These are phyloP conservation scores for Rhizopogon rudus DNA, from an alignment of 768 basidiomycete species.

Conservation along the genomic window DNA sequence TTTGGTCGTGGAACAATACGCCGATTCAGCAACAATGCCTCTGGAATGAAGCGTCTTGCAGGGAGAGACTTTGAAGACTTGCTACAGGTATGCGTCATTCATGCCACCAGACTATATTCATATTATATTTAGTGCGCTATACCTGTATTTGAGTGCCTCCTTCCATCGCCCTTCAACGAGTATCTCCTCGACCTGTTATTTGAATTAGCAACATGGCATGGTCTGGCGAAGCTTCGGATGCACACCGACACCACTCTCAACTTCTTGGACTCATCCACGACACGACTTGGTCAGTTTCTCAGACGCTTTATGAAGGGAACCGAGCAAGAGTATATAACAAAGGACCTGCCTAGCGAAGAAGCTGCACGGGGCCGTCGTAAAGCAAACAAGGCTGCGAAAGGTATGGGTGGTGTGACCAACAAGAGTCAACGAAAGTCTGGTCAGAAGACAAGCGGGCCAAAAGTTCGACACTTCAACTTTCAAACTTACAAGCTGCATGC, in stretches of 20 bases:
- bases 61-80: slow-evolving; percentile 10
- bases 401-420: too few relatives aligned
- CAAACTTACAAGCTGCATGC: slow-evolving; percentile 8
- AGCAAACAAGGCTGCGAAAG: background rate
- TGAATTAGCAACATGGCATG: slow-evolving; percentile 15
- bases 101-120: too few relatives aligned
- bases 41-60: slow-evolving; percentile 12
- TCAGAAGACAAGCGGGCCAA: background rate
- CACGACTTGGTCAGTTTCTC: slow-evolving; percentile 10
- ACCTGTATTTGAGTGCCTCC: slow-evolving; percentile 33
- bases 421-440: too few relatives aligned
- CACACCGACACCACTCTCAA: slow-evolving; percentile 11
- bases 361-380: slow-evolving; percentile 20
- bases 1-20: slow-evolving; percentile 6
- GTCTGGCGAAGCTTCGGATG: slow-evolving; percentile 9
- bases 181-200: background rate
- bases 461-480: slow-evolving; percentile 3
- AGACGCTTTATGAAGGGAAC: background rate
- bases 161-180: slow-evolving; percentile 5
- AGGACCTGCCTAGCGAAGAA: slow-evolving; percentile 34
- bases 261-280: slow-evolving; percentile 6
- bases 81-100: background rate
- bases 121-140: slow-evolving; percentile 22
- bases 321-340: slow-evolving; percentile 15
- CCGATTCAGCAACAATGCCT: slow-evolving; percentile 1